These are phyloP conservation scores for Sphaerulina populicola DNA, from an alignment of 2,329 filamentous ascomycete genomes.

Conservation along the genomic window DNA sequence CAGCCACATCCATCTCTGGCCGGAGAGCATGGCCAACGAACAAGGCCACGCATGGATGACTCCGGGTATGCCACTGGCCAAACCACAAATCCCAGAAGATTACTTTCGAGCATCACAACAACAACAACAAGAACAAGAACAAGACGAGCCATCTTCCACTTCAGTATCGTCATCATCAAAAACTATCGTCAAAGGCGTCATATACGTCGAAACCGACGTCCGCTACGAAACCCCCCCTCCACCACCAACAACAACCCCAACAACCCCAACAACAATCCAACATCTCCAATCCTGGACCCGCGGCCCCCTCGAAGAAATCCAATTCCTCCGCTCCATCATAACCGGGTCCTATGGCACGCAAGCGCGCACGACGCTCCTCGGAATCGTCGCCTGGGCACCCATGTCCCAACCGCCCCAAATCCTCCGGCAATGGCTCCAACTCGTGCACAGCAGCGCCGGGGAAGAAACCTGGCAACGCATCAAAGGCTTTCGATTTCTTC, in stretches of 20 bases:
- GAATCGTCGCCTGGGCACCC: slow-evolving; percentile 79
- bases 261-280: slow-evolving; percentile 13
- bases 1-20: slow-evolving; percentile 86
- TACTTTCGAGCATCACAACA: slow-evolving; percentile 26
- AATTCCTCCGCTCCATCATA: slow-evolving; percentile 58
- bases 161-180: slow-evolving; percentile 6
- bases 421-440: slow-evolving; percentile 57
- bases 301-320: slow-evolving; percentile 62
- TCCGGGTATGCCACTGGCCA: slow-evolving; percentile 51
- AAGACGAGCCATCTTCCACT: slow-evolving; percentile 29
- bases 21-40: slow-evolving; percentile 52
- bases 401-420: slow-evolving; percentile 55
- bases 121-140: slow-evolving; percentile 8
- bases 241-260: too few species aligned
- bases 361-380: slow-evolving; percentile 53
- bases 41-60: slow-evolving; percentile 62
- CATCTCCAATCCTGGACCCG: slow-evolving; percentile 51
- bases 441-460: slow-evolving; percentile 55
- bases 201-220: slow-evolving; percentile 78
- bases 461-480: slow-evolving; percentile 56
- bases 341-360: slow-evolving; percentile 42
- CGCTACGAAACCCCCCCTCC: slow-evolving; percentile 18
- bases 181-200: slow-evolving; percentile 51
- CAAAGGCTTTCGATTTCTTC: slow-evolving; percentile 71
- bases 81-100: slow-evolving; percentile 48